phyloP scores from a whole-genome alignment of 352 stramenopile genomes.

The Plasmopara muralis region DNA sequence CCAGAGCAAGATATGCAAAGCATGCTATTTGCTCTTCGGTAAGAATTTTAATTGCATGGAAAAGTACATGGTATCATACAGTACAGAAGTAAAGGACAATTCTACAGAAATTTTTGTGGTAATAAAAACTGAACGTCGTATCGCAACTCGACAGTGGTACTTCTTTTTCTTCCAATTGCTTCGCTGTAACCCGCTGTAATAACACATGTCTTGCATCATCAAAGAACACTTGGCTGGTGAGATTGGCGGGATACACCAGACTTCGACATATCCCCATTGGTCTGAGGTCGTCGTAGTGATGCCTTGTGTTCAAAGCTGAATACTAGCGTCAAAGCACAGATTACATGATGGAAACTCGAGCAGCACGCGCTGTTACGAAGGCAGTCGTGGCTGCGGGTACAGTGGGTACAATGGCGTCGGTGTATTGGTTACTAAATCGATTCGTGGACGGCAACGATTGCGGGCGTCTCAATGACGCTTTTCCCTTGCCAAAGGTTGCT shows the following conservation, averaged over 20 bases:
- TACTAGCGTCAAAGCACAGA: slow-evolving; percentile 7
- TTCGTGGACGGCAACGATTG: slow-evolving; percentile 8
- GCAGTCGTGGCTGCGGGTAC: slow-evolving; percentile 19
- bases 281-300: neutral
- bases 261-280: slow-evolving; percentile 5
- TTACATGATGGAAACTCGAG: slow-evolving; percentile 22
- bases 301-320: slow-evolving; percentile 12
- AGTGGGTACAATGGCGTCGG: slow-evolving; percentile 14
- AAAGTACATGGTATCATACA: too few relatives aligned
- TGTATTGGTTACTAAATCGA: slow-evolving; percentile 22
- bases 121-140: too few relatives aligned
- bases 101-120: too few relatives aligned
- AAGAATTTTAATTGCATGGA: too few relatives aligned
- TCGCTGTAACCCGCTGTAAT: slow-evolving; percentile 6
- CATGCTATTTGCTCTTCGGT: too few relatives aligned
- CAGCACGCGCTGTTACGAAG: slow-evolving; percentile 11
- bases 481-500: neutral
- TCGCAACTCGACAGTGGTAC: neutral
- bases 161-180: slow-evolving; percentile 1
- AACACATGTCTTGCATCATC: slow-evolving; percentile 1
- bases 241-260: slow-evolving; percentile 1
- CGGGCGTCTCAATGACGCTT: slow-evolving; percentile 5
- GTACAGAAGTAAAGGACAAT: too few relatives aligned
- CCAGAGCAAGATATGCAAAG: too few relatives aligned
- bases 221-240: slow-evolving; percentile 4